Conservation (phyloP, 805 yeast genomes). For the Metschnikowia peoriensis region DNA sequence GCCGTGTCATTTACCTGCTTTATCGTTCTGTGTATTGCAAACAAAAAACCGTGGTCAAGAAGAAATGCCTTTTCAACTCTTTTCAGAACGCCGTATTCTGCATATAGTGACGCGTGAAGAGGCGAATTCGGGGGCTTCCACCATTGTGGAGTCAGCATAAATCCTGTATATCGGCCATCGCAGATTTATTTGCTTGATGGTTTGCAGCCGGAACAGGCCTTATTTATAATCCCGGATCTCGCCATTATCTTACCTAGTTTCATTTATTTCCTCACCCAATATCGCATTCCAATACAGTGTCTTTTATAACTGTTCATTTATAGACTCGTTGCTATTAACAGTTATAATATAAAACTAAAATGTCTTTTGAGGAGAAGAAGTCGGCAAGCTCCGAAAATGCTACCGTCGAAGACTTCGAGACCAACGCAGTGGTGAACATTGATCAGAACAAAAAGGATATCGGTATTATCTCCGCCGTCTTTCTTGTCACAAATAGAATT, state of each 20-base stretch:
- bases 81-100: slow-evolving; percentile 12
- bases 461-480: slow-evolving; percentile 42
- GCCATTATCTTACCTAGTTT: background rate
- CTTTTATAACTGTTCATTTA: background rate
- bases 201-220: slow-evolving; percentile 10
- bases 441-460: slow-evolving; percentile 46
- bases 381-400: slow-evolving; percentile 8
- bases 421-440: slow-evolving; percentile 29
- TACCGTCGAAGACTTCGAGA: slow-evolving; percentile 15
- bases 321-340: background rate
- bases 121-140: slow-evolving; percentile 1
- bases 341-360: background rate
- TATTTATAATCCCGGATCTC: slow-evolving; percentile 1
- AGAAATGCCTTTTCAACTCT: slow-evolving; percentile 4
- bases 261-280: background rate
- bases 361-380: slow-evolving; percentile 17
- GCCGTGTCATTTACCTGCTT: background rate
- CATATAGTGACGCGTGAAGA: background rate
- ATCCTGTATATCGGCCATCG: slow-evolving; percentile 3
- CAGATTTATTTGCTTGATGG: slow-evolving; percentile 4
- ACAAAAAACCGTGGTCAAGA: background rate
- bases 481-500: slow-evolving; percentile 20
- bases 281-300: background rate
- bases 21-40: background rate
- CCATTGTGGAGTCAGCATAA: slow-evolving; percentile 2